Evolutionary conservation across 2,329 filamentous ascomycete species (phyloP).

Genomic region (Alternaria triticina): DNA sequence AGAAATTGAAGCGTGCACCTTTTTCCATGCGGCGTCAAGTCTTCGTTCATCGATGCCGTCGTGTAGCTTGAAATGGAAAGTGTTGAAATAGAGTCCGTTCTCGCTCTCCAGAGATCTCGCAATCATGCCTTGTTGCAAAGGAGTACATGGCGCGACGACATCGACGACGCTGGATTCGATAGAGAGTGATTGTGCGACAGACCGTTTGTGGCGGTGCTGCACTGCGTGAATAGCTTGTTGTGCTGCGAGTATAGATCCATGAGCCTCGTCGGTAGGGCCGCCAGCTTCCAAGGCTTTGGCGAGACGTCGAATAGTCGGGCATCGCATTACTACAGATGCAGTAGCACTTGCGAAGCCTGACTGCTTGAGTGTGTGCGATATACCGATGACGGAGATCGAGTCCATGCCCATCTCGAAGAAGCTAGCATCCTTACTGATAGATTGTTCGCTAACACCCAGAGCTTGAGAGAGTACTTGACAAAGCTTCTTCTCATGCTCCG

Average conservation of each 20-base stretch:
- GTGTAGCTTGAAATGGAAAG: conserved; percentile 68
- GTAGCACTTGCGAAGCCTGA: conserved; percentile 66
- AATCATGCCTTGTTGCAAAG: conserved; percentile 86
- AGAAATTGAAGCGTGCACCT: conserved; percentile 60
- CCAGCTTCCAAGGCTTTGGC: conserved; percentile 38
- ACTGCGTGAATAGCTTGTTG: conserved; percentile 69
- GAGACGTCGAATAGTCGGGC: conserved; percentile 52
- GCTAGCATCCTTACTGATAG: conserved; percentile 64
- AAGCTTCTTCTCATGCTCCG: conserved; percentile 56
- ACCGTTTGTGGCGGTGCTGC: conserved; percentile 64
- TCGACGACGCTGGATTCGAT: conserved; percentile 65
- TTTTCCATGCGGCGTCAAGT: conserved; percentile 65
- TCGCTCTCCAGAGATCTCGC: conserved; percentile 68
- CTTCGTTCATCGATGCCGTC: conserved; percentile 52
- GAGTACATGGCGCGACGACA: conserved; percentile 79
- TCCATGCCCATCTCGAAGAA: conserved; percentile 89
- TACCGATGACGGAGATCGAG: conserved; percentile 79
- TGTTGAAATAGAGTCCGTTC: conserved; percentile 74
- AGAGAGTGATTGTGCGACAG: conserved; percentile 61
- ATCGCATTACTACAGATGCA: conserved; percentile 71
- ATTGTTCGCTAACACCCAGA: conserved; percentile 51
- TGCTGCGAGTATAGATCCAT: conserved; percentile 54
- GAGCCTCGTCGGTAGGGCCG: not conserved
- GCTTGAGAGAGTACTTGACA: conserved; percentile 62
- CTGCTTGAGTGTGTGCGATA: conserved; percentile 69